These are phyloP conservation scores for Naganishia onofrii DNA, from an alignment of 768 basidiomycete genomes.

Conservation along the genomic window DNA sequence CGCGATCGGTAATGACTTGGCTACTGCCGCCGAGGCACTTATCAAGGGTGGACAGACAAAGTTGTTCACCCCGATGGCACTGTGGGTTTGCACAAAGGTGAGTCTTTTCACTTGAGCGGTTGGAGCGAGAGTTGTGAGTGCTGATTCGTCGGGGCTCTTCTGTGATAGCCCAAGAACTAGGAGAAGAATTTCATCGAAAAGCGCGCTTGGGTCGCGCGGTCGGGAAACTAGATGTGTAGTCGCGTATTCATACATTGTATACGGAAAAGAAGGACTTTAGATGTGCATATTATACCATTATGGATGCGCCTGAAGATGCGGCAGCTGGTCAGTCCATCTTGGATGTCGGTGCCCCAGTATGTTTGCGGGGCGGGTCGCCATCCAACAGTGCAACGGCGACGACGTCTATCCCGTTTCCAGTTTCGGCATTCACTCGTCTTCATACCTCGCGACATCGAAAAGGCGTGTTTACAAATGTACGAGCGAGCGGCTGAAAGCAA, in stretches of 20 bases:
- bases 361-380: too few species aligned
- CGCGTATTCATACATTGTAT: neutral
- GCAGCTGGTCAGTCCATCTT: too few species aligned
- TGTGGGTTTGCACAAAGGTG: slow-evolving; percentile 47
- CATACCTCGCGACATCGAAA: too few species aligned
- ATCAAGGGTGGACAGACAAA: slow-evolving; percentile 82
- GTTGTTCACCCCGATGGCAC: slow-evolving; percentile 53
- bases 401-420: too few species aligned
- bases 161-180: slow-evolving; percentile 19
- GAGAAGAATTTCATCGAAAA: neutral
- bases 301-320: neutral
- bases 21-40: slow-evolving; percentile 72
- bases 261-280: neutral
- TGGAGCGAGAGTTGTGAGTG: neutral
- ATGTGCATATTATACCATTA: neutral
- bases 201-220: neutral
- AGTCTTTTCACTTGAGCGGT: neutral
- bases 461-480: too few species aligned
- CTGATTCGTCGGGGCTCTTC: neutral
- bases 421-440: too few species aligned
- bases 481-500: too few species aligned
- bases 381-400: too few species aligned
- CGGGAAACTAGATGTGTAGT: neutral
- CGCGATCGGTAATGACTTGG: slow-evolving; percentile 83
- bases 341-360: too few species aligned